phyloP scores from a whole-genome alignment of 768 basidiomycete species.

The Xerocomus brunneocitrinus region DNA sequence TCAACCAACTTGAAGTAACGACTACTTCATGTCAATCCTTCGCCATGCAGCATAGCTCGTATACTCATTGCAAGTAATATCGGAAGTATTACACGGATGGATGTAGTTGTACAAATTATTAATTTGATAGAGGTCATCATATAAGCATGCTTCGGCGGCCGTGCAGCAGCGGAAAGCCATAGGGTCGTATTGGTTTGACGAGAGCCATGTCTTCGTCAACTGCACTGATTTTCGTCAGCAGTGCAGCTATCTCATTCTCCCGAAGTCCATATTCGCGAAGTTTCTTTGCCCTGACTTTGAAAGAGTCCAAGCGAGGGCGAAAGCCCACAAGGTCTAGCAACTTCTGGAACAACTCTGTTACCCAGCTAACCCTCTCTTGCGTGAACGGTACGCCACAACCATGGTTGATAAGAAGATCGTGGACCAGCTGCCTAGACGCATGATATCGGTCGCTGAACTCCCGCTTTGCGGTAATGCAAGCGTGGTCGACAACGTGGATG shows the following conservation, averaged over 20 bases:
- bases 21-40: background rate
- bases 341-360: constrained; percentile 19
- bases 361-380: constrained; percentile 24
- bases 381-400: constrained; percentile 16
- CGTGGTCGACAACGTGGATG: constrained; percentile 27
- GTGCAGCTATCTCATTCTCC: constrained; percentile 18
- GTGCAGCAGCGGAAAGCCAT: constrained; percentile 4
- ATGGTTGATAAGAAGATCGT: constrained; percentile 19
- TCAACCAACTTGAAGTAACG: background rate
- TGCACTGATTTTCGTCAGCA: constrained; percentile 19
- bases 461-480: constrained; percentile 33
- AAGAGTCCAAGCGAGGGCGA: constrained; percentile 17
- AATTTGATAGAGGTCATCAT: constrained; percentile 5
- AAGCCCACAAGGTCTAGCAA: constrained; percentile 22
- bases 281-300: constrained; percentile 20
- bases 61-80: background rate
- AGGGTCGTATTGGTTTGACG: constrained; percentile 5
- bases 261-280: constrained; percentile 26
- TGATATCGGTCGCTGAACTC: constrained; percentile 25
- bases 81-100: constrained; percentile 3
- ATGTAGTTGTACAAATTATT: constrained; percentile 4
- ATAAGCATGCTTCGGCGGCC: constrained; percentile 9
- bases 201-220: constrained; percentile 18
- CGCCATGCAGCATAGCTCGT: background rate
- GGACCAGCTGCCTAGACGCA: constrained; percentile 19